Conservation (phyloP, 176 grass and related monocot species). For the Miscanthus lutarioriparius region DNA sequence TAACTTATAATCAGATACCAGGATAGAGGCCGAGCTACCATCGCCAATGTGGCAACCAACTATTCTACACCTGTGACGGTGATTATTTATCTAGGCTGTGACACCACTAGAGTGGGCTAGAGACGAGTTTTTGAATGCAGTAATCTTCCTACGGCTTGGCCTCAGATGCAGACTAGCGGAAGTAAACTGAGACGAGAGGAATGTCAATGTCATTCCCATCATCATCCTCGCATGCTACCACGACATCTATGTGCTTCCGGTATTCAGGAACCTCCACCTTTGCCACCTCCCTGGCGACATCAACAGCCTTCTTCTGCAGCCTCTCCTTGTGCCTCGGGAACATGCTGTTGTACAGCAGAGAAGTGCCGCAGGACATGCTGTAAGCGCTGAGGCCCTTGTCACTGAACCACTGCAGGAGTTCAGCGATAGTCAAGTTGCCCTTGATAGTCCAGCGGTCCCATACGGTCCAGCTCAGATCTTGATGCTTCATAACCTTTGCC, state of each 20-base stretch:
- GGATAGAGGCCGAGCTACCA: background rate
- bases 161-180: slow-evolving; percentile 22
- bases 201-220: slow-evolving; percentile 66
- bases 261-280: slow-evolving; percentile 63
- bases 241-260: slow-evolving; percentile 58
- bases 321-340: slow-evolving; percentile 58
- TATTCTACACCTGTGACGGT: background rate
- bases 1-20: background rate
- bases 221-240: slow-evolving; percentile 65
- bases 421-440: slow-evolving; percentile 57
- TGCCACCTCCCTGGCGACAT: slow-evolving; percentile 58
- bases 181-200: slow-evolving; percentile 63
- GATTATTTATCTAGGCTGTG: background rate
- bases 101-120: background rate
- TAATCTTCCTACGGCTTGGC: background rate
- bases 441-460: slow-evolving; percentile 71
- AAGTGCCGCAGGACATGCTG: slow-evolving; percentile 62
- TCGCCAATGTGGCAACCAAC: background rate
- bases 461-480: slow-evolving; percentile 68
- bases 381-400: slow-evolving; percentile 65
- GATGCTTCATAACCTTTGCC: slow-evolving; percentile 69
- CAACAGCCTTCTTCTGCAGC: slow-evolving; percentile 53
- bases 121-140: background rate
- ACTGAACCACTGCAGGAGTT: slow-evolving; percentile 60
- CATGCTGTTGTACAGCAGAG: slow-evolving; percentile 69